Base-by-base conservation (phyloP, 1,284 basidiomycete genomes). In the Marasmius tenuissimus region DNA sequence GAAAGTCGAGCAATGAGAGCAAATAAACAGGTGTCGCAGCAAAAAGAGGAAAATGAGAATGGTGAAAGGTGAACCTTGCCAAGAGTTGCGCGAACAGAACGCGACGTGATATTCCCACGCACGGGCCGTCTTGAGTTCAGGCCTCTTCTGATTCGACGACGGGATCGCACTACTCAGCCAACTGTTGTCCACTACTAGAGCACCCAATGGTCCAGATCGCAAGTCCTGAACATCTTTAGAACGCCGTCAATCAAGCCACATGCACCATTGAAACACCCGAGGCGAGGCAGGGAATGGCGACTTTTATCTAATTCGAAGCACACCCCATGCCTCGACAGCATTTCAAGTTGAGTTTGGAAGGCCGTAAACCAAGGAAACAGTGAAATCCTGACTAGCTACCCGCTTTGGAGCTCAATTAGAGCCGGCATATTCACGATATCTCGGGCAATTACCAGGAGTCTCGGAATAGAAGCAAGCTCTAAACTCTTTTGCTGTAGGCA, bases 21-120 rank as follows among this genome's bases (percentile, higher is more conserved):
- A 45, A 14, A n/a, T 22, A 45, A 39, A 20, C 14, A 37, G 50
- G 61, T 62, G 51, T 58, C 47, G 57, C 47, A 48, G 49, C 45
- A 39, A 18, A 47, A 58, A n/a, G 33, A 38, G 47, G 39, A 7
- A 11, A 20, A 39, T 16, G 54, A 18, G 40, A 38, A 12, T 20
- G 35, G 37, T 37, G 45, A 48, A 27, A 27, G 27, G 4, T 27
- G 27, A 27, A 27, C 27, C 27, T 27, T 27, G 27, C 27, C 27
- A 27, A 27, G 27, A 27, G 27, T 27, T 27, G 27, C 27, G 27
- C 27, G 27, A 27, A 27, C 27, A 27, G 27, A 27, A 27, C 27
- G 27, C 27, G 27, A 27, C 27, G 27, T 27, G 27, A 27, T 4
- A 27, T 27, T 27, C 27, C 27, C 27, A 27, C 27, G 27, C 27